Base-by-base conservation (phyloP, 1,284 basidiomycete genomes). In the Filobasidium uniguttulatum region DNA sequence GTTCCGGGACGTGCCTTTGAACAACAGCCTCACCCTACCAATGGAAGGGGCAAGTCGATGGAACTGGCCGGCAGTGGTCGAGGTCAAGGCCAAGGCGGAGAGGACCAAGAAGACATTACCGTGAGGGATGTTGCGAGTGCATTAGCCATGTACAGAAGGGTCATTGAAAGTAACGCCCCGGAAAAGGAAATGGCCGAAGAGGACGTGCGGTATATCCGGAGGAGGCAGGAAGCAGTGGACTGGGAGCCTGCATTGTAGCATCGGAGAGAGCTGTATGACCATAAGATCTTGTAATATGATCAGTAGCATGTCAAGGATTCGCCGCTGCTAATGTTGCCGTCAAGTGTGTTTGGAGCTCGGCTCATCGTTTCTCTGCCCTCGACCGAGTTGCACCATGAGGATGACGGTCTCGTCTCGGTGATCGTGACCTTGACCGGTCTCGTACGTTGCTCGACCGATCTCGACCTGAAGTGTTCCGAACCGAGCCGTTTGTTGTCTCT, bases 11-110 rank as follows among this genome's bases (percentile, higher is more conserved):
- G 26, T 17, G 10, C 40, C 15, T 43, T 43, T 15, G 40, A 43
- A 14, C 45, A 30, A 37, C 38, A 29, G 44, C 61, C 83, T 25
- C 58, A 64, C 25, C 69, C 82, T 38, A 81, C 82, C 12, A 73
- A 71, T 56, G 75, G 50, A 14, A 48, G 49, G 43, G 45, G 40
- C 36, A 40, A 50, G 33, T 25, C 38, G 15, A 31, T 34, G 9
- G 40, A 23, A 19, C 37, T 36, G 20, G n/a, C n/a, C n/a, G 44
- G 29, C 17, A 52, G 50, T 10, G 62, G 63, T 3, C 51, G 58
- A 63, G 23, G 59, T 60, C 53, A 57, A 63, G 50, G 68, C 66
- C 3, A 23, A 23, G 22, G 26, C 7, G 52, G 54, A 35, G 65
- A 65, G 1, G 62, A 62, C 29, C 63, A 60, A 8, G 47, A 38